Evolutionary conservation across 2,329 filamentous ascomycete genomes (phyloP).

Genomic region (Truncatella angustata): DNA sequence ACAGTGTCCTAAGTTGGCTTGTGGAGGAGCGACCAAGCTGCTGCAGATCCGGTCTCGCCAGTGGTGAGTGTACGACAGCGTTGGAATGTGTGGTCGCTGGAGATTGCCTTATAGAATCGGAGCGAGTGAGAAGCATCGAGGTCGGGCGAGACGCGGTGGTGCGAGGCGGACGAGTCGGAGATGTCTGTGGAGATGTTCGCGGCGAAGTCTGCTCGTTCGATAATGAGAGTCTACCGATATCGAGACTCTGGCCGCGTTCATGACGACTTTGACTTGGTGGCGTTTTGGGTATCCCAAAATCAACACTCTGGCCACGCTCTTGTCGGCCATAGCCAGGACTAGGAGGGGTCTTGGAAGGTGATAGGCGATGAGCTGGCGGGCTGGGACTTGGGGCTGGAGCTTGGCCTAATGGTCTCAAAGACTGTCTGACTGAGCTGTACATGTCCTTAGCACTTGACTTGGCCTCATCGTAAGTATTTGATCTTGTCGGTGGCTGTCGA

Average conservation of each 20-base stretch:
- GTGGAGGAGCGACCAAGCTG: conserved; percentile 86
- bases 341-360: conserved; percentile 23
- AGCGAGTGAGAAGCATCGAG: conserved; percentile 59
- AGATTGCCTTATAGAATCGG: conserved; percentile 47
- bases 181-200: neutral
- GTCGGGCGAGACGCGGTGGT: conserved; percentile 45
- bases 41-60: conserved; percentile 72
- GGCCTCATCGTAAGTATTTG: conserved; percentile 43
- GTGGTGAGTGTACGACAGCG: conserved; percentile 39
- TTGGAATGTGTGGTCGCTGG: conserved; percentile 28
- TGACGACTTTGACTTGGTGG: conserved; percentile 40
- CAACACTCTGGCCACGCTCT: conserved; percentile 23
- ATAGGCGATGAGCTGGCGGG: conserved; percentile 27
- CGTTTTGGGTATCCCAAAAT: conserved; percentile 19
- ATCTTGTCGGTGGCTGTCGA: conserved; percentile 49
- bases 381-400: conserved; percentile 56
- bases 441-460: conserved; percentile 56
- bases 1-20: conserved; percentile 82
- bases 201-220: conserved; percentile 37
- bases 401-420: conserved; percentile 72
- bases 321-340: conserved; percentile 6
- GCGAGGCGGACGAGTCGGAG: conserved; percentile 17
- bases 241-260: conserved; percentile 50
- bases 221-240: conserved; percentile 24
- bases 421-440: conserved; percentile 72